These are phyloP conservation scores for Halophytophthora batemanensis DNA, from an alignment of 352 stramenopile genomes.

Conservation along the genomic window DNA sequence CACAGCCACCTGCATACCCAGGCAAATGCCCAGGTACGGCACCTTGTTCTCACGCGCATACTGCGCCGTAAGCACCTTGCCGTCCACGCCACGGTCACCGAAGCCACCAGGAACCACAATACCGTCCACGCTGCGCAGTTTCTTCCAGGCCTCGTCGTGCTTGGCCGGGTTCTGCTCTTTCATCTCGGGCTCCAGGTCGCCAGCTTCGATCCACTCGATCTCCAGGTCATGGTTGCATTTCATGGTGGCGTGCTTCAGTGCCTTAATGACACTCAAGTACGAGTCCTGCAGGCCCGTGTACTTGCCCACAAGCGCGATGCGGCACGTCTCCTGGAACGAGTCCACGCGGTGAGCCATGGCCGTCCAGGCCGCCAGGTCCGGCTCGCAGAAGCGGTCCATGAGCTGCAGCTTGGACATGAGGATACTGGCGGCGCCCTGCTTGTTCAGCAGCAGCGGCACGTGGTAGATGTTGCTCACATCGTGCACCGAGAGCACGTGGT, in stretches of 20 bases:
- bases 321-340: constrained; percentile 87
- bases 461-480: constrained; percentile 99
- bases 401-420: constrained; percentile 93
- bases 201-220: constrained; percentile 98
- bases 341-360: constrained; percentile 94
- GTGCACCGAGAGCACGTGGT: constrained; percentile 97
- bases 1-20: constrained; percentile 94
- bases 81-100: constrained; percentile 96
- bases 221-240: constrained; percentile 91
- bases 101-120: constrained; percentile 99
- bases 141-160: constrained; percentile 90
- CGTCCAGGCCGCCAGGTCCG: constrained; percentile 76
- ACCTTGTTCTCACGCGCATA: constrained; percentile 95
- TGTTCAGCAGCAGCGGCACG: constrained; percentile 95
- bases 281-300: constrained; percentile 99
- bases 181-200: constrained; percentile 88
- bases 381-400: constrained; percentile 84
- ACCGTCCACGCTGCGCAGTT: constrained; percentile 90
- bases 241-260: constrained; percentile 94
- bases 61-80: constrained; percentile 96
- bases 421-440: constrained; percentile 94
- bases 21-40: constrained; percentile 98
- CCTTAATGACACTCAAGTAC: constrained; percentile 99
- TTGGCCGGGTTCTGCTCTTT: constrained; percentile 66
- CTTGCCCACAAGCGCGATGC: constrained; percentile 99